A percentile compares a stretch with the other conserved stretches of the same genome.
phyloP scores from a whole-genome alignment of 176 grass and related monocot species.

The Pontederia paniculata region DNA sequence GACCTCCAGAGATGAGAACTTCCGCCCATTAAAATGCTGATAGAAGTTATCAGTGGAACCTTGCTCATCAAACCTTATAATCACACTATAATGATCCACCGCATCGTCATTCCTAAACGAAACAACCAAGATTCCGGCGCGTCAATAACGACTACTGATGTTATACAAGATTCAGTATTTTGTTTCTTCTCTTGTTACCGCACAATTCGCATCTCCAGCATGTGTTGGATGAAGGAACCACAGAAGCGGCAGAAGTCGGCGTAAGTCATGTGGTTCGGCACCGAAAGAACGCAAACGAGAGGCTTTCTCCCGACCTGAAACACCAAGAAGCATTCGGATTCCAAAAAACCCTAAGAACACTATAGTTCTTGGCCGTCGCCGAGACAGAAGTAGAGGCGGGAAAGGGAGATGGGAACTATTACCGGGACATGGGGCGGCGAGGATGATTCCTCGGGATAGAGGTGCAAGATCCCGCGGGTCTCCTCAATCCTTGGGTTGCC shows the following conservation, averaged over 20 bases:
- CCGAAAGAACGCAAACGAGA: conserved; percentile 59
- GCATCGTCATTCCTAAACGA: conserved; percentile 48
- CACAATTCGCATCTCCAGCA: conserved; percentile 89
- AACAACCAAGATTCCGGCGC: neutral
- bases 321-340: neutral
- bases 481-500: conserved; percentile 97
- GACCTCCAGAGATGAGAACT: conserved; percentile 89
- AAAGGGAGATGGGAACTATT: neutral
- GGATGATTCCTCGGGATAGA: conserved; percentile 37
- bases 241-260: conserved; percentile 84
- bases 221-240: conserved; percentile 57
- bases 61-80: conserved; percentile 77
- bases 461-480: conserved; percentile 63
- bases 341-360: neutral
- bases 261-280: conserved; percentile 92
- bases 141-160: too few relatives aligned
- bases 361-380: neutral
- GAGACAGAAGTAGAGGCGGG: too few relatives aligned
- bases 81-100: conserved; percentile 71
- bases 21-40: conserved; percentile 55
- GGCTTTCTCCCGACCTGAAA: conserved; percentile 69
- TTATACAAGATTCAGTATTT: too few relatives aligned
- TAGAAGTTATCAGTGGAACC: conserved; percentile 68
- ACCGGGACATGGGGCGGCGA: conserved; percentile 41
- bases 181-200: conserved; percentile 24